Conservation (phyloP, 805 yeast species). For the Brettanomyces nanus region DNA sequence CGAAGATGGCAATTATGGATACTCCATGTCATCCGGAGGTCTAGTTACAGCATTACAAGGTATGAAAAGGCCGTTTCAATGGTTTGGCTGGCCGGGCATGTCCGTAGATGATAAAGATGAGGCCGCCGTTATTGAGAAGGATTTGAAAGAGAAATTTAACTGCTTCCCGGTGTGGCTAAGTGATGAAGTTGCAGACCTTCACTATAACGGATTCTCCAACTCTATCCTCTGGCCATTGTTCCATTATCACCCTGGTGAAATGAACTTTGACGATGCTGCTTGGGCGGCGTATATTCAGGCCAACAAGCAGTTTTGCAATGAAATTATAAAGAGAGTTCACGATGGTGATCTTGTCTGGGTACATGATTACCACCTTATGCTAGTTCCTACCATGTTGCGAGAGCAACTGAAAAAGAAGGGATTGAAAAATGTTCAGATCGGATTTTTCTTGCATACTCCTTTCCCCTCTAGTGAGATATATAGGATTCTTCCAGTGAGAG, state of each 20-base stretch:
- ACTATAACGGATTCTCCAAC: constrained; percentile 93
- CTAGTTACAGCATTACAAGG: constrained; percentile 94
- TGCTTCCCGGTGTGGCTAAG: constrained; percentile 85
- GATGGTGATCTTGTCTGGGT: constrained; percentile 94
- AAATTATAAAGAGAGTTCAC: constrained; percentile 56
- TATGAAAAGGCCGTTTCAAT: constrained; percentile 78
- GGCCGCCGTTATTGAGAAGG: constrained; percentile 57
- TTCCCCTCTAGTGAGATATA: constrained; percentile 97
- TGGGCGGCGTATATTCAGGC: constrained; percentile 98
- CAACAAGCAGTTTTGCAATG: constrained; percentile 70
- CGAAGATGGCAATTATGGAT: constrained; percentile 41
- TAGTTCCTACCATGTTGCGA: constrained; percentile 82
- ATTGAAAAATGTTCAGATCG: constrained; percentile 58
- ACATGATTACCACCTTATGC: constrained; percentile 95
- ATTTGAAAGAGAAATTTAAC: constrained; percentile 67
- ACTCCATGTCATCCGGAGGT: constrained; percentile 95
- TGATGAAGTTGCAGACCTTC: constrained; percentile 89
- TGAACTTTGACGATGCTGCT: constrained; percentile 94
- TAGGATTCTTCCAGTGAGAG: constrained; percentile 90
- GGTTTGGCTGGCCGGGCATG: constrained; percentile 98
- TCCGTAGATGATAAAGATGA: constrained; percentile 70
- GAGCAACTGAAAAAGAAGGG: constrained; percentile 41
- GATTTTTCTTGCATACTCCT: constrained; percentile 95
- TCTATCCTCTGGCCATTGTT: constrained; percentile 96
- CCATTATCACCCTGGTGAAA: constrained; percentile 98